Evolutionary conservation across 1,284 basidiomycete genomes (phyloP).

Genomic region (Meira miltonrushii): DNA sequence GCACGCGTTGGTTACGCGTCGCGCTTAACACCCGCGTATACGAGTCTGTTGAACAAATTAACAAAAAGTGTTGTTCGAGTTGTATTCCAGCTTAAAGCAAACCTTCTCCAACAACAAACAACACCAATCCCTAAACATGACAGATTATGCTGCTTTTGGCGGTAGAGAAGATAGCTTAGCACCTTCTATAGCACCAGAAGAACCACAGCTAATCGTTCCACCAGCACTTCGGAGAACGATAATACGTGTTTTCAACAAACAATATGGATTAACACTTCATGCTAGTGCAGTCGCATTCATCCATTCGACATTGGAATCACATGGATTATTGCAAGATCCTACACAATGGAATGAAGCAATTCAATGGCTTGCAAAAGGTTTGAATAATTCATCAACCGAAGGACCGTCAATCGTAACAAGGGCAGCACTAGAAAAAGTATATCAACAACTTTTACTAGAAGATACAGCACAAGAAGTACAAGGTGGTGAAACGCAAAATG

Average conservation of each 20-base stretch:
- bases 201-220: slow-evolving; percentile 12
- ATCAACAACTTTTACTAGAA: slow-evolving; percentile 41
- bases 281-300: slow-evolving; percentile 47
- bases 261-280: slow-evolving; percentile 47
- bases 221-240: slow-evolving; percentile 40
- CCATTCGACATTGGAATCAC: slow-evolving; percentile 35
- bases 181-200: slow-evolving; percentile 1
- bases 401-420: slow-evolving; percentile 34
- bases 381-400: slow-evolving; percentile 28
- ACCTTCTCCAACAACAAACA: background rate
- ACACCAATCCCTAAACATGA: background rate
- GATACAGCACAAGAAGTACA: slow-evolving; percentile 24
- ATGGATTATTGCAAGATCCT: slow-evolving; percentile 36
- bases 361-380: slow-evolving; percentile 44
- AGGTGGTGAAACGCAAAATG: background rate
- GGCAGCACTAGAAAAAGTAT: slow-evolving; percentile 37
- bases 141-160: background rate
- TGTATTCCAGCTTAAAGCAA: no score
- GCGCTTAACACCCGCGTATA: no score
- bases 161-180: background rate
- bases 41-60: no score
- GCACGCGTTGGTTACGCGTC: no score
- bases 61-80: no score
- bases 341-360: slow-evolving; percentile 42
- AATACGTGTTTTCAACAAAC: slow-evolving; percentile 43